Conservation (phyloP, 2,329 filamentous ascomycete species). For the Ploettnerulaceae sp. region DNA sequence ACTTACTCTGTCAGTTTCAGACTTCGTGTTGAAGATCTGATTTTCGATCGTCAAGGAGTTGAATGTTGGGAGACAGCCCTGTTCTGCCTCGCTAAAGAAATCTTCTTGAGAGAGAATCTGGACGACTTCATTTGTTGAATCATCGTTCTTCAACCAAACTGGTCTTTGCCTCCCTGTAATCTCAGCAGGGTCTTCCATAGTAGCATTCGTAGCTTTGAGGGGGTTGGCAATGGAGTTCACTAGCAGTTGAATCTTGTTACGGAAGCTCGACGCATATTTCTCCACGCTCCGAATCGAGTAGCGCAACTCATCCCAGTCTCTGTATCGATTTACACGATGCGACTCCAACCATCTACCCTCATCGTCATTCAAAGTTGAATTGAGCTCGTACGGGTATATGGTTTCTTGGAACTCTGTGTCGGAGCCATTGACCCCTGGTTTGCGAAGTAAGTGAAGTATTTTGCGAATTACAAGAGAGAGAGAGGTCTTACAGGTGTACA, state of each 20-base stretch:
- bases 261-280: slow-evolving; percentile 37
- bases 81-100: slow-evolving; percentile 38
- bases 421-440: slow-evolving; percentile 38
- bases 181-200: slow-evolving; percentile 24
- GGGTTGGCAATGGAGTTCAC: slow-evolving; percentile 37
- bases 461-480: not conserved
- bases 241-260: slow-evolving; percentile 41
- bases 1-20: slow-evolving; percentile 33
- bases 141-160: slow-evolving; percentile 36
- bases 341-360: slow-evolving; percentile 39
- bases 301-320: slow-evolving; percentile 42
- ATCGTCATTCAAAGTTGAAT: slow-evolving; percentile 39
- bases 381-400: slow-evolving; percentile 37
- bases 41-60: slow-evolving; percentile 42
- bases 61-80: slow-evolving; percentile 40
- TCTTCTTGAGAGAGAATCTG: slow-evolving; percentile 40
- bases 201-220: slow-evolving; percentile 11
- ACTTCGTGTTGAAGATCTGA: slow-evolving; percentile 41
- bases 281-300: slow-evolving; percentile 42
- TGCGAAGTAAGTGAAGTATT: slow-evolving; percentile 4
- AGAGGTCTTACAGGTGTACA: slow-evolving; percentile 37
- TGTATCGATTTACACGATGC: slow-evolving; percentile 41
- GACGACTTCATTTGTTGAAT: slow-evolving; percentile 31
- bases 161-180: slow-evolving; percentile 35
- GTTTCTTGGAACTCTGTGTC: slow-evolving; percentile 36